phyloP scores from a whole-genome alignment of 2,329 filamentous ascomycete species.

The Lachnellula willkommii region DNA sequence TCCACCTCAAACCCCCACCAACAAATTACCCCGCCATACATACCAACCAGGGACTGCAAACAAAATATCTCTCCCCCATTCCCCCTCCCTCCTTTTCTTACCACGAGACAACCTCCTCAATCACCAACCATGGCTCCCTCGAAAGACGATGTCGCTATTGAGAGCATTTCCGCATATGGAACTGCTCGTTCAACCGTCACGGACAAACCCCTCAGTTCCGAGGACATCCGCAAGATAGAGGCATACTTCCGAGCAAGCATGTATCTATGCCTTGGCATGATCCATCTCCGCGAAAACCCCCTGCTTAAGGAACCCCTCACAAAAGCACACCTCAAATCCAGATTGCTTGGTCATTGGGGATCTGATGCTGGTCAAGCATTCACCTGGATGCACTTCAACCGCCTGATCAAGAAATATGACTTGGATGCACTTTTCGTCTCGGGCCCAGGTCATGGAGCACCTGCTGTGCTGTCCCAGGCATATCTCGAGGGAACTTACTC shows the following conservation, averaged over 20 bases:
- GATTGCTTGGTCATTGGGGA: conserved; percentile 73
- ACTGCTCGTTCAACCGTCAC: conserved; percentile 59
- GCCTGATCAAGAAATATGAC: conserved; percentile 74
- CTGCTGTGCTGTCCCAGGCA: conserved; percentile 68
- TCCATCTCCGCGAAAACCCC: conserved; percentile 70
- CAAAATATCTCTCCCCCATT: not conserved
- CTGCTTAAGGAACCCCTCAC: conserved; percentile 65
- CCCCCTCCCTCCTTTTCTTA: not conserved
- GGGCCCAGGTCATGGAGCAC: conserved; percentile 72
- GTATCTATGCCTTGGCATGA: conserved; percentile 74
- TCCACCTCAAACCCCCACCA: not conserved
- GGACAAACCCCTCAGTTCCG: conserved; percentile 55
- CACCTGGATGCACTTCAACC: conserved; percentile 78
- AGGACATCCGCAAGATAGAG: conserved; percentile 64
- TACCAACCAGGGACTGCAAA: not conserved
- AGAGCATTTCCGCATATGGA: conserved; percentile 61
- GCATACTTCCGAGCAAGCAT: conserved; percentile 70
- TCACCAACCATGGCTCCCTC: conserved; percentile 20
- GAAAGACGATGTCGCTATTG: conserved; percentile 35
- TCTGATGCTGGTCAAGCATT: conserved; percentile 77
- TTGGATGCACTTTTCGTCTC: conserved; percentile 68
- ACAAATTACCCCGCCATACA: not conserved
- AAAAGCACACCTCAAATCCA: conserved; percentile 63
- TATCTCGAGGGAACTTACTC: conserved; percentile 75
- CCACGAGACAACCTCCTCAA: not conserved